These are phyloP conservation scores for Lagenidium giganteum DNA, from an alignment of 352 stramenopile species.

Conservation along the genomic window DNA sequence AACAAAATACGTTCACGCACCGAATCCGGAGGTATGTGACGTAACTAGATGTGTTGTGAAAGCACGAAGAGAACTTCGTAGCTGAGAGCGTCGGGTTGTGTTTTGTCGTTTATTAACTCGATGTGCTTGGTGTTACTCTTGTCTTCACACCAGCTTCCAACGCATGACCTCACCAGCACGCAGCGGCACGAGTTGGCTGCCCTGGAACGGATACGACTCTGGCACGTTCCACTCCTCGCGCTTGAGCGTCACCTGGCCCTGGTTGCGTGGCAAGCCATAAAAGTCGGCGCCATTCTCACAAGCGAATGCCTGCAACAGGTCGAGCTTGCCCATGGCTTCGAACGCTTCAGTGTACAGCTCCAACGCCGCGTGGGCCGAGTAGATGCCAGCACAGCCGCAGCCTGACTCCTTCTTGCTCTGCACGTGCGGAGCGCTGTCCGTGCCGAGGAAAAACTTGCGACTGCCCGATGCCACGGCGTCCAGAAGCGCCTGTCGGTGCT, in stretches of 20 bases:
- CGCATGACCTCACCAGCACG: constrained; percentile 88
- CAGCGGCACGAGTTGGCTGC: constrained; percentile 85
- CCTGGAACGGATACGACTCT: constrained; percentile 88
- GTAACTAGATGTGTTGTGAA: too few relatives aligned
- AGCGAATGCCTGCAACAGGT: constrained; percentile 93
- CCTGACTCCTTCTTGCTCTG: constrained; percentile 88
- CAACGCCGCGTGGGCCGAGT: constrained; percentile 94
- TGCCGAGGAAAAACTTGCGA: constrained; percentile 98
- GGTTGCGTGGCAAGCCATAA: constrained; percentile 94
- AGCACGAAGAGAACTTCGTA: too few relatives aligned
- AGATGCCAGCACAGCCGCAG: constrained; percentile 95
- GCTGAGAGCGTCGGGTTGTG: too few relatives aligned
- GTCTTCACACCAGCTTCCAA: constrained; percentile 93
- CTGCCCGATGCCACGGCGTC: constrained; percentile 87
- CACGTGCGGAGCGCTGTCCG: constrained; percentile 96
- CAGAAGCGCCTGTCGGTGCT: constrained; percentile 89
- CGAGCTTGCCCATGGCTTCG: constrained; percentile 88
- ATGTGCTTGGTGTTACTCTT: too few relatives aligned
- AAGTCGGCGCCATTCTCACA: constrained; percentile 95
- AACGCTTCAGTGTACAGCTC: constrained; percentile 98
- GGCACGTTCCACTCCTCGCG: constrained; percentile 91
- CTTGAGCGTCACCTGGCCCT: constrained; percentile 78
- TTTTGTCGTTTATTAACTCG: too few relatives aligned
- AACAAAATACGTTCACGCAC: too few relatives aligned
- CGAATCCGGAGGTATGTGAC: too few relatives aligned